Evolutionary conservation across 2,329 filamentous ascomycete species (phyloP).

Genomic region (Fusarium agapanthi): DNA sequence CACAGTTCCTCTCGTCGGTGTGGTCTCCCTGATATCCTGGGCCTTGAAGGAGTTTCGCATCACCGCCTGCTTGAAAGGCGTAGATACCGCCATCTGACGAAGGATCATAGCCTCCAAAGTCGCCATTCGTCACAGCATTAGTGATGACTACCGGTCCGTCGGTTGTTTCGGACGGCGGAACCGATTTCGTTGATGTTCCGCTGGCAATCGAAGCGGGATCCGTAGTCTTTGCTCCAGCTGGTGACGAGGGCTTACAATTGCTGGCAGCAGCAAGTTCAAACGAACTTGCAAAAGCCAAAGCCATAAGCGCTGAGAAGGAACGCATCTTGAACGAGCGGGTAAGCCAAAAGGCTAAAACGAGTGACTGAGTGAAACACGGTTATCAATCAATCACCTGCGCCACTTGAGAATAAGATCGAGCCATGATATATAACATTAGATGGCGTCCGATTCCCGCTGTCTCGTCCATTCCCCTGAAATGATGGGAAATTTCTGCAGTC

Average conservation of each 20-base stretch:
- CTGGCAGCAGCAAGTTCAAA: conserved; percentile 11
- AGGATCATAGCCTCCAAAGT: conserved; percentile 35
- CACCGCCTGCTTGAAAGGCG: conserved; percentile 20
- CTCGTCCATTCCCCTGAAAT: conserved; percentile 1
- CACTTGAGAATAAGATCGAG: neutral
- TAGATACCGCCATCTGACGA: conserved; percentile 29
- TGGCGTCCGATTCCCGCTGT: neutral
- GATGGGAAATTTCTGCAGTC: neutral
- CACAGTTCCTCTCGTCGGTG: conserved; percentile 29
- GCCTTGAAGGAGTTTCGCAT: conserved; percentile 28
- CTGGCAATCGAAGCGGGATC: neutral
- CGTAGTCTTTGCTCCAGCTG: neutral
- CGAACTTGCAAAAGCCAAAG: conserved; percentile 1
- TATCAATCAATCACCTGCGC: neutral
- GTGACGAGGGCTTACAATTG: conserved; percentile 14
- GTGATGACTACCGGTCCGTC: neutral
- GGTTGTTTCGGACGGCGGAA: conserved; percentile 9
- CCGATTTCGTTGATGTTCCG: neutral
- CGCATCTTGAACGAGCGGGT: conserved; percentile 27
- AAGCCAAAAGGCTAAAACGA: conserved; percentile 4
- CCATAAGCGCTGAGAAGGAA: conserved; percentile 12
- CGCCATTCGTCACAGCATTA: conserved; percentile 30
- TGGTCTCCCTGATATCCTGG: conserved; percentile 20
- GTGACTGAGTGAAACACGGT: neutral
- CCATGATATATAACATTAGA: neutral